These are phyloP conservation scores for Yamadazyma blattariae DNA, from an alignment of 1,139 yeast species.

Conservation along the genomic window DNA sequence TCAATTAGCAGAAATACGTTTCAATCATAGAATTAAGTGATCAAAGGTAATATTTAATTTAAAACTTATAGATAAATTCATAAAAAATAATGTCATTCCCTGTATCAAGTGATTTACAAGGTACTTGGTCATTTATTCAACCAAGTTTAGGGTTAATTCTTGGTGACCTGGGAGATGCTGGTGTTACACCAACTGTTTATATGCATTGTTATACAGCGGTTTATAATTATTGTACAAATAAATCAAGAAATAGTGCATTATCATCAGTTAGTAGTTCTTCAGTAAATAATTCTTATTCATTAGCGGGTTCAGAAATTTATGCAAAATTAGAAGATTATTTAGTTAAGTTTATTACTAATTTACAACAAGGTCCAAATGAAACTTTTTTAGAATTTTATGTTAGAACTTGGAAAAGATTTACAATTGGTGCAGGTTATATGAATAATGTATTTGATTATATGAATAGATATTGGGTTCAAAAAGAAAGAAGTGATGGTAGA, in stretches of 20 bases:
- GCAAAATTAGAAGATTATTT: slow-evolving; percentile 67
- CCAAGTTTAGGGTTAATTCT: slow-evolving; percentile 70
- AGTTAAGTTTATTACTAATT: slow-evolving; percentile 52
- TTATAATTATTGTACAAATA: slow-evolving; percentile 89
- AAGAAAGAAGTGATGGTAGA: slow-evolving; percentile 95
- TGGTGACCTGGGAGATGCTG: slow-evolving; percentile 64
- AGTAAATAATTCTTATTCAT: slow-evolving; percentile 37
- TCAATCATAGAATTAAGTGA: too few species aligned
- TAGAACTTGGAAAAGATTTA: slow-evolving; percentile 81
- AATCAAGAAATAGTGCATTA: slow-evolving; percentile 45
- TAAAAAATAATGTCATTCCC: slow-evolving; percentile 21
- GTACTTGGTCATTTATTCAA: slow-evolving; percentile 75
- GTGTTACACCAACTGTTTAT: slow-evolving; percentile 69
- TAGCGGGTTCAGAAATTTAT: slow-evolving; percentile 90
- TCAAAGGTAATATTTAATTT: too few species aligned
- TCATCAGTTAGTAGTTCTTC: slow-evolving; percentile 11
- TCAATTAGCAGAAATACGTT: background rate
- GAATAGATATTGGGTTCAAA: slow-evolving; percentile 96
- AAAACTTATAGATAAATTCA: too few species aligned
- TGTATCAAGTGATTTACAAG: slow-evolving; percentile 51
- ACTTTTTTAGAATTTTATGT: slow-evolving; percentile 82
- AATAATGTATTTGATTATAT: slow-evolving; percentile 94
- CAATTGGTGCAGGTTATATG: slow-evolving; percentile 88
- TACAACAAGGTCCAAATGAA: slow-evolving; percentile 55
- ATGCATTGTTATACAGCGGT: slow-evolving; percentile 80